Evolutionary conservation across 352 stramenopile genomes (phyloP).

Genomic region (Phytophthora idaei): DNA sequence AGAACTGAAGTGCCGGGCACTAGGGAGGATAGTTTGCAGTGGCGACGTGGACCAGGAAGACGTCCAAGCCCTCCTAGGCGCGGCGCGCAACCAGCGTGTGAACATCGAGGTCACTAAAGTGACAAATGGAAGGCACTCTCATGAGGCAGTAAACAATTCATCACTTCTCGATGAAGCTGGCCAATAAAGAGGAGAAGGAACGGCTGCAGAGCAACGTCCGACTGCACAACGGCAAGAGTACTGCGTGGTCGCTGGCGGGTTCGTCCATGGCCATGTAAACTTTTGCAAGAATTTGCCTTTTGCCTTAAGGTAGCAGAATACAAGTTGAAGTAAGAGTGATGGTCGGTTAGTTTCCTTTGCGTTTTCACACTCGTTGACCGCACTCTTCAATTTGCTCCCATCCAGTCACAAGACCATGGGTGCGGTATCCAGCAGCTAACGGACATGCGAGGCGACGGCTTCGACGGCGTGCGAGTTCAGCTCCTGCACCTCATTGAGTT

Average conservation of each 20-base stretch:
- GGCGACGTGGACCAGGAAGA: background rate
- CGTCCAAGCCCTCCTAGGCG: background rate
- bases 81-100: background rate
- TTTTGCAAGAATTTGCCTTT: background rate
- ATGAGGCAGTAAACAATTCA: too few relatives aligned
- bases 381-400: background rate
- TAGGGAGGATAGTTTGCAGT: background rate
- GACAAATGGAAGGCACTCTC: background rate
- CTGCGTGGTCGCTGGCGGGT: constrained; percentile 20
- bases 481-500: background rate
- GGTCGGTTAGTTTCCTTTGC: background rate
- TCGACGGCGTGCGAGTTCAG: background rate
- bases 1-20: background rate
- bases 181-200: constrained; percentile 1
- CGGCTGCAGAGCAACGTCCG: constrained; percentile 14
- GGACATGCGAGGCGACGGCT: background rate
- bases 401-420: background rate
- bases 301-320: background rate
- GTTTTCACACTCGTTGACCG: constrained; percentile 2
- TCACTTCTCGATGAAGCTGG: too few relatives aligned
- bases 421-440: background rate
- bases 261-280: constrained; percentile 14
- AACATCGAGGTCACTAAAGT: background rate
- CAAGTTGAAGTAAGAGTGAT: constrained; percentile 1
- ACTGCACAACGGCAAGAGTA: constrained; percentile 10